These are phyloP conservation scores for Tulasnella sp. DNA, from an alignment of 768 basidiomycete genomes.

Conservation along the genomic window DNA sequence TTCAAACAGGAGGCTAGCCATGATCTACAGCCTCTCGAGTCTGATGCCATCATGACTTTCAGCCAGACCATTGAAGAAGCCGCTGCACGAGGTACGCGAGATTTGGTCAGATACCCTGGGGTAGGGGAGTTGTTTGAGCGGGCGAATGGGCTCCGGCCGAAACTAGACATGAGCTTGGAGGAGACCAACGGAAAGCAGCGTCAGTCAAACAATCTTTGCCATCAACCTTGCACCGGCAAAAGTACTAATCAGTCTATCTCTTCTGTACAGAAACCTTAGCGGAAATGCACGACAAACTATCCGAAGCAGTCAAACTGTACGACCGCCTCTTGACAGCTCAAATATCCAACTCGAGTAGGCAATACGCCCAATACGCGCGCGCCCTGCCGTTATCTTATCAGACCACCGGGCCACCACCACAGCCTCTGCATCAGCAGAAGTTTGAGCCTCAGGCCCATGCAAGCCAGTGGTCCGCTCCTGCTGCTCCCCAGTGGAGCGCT, in stretches of 20 bases:
- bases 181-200: slow-evolving; percentile 81
- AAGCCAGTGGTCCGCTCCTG: not conserved
- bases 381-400: slow-evolving; percentile 13
- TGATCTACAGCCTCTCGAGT: slow-evolving; percentile 72
- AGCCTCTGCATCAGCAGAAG: slow-evolving; percentile 6
- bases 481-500: not conserved
- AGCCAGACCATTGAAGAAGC: slow-evolving; percentile 82
- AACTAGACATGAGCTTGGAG: slow-evolving; percentile 71
- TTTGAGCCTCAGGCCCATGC: not conserved
- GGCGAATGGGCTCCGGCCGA: slow-evolving; percentile 65
- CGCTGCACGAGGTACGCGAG: slow-evolving; percentile 61
- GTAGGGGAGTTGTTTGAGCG: slow-evolving; percentile 78
- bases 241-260: not conserved
- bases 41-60: slow-evolving; percentile 81
- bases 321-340: slow-evolving; percentile 81
- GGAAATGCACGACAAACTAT: slow-evolving; percentile 92
- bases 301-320: slow-evolving; percentile 84
- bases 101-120: slow-evolving; percentile 71
- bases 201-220: slow-evolving; percentile 30
- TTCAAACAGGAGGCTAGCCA: slow-evolving; percentile 37
- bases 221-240: not conserved
- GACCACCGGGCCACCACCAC: slow-evolving; percentile 11
- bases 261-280: slow-evolving; percentile 55
- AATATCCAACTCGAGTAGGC: slow-evolving; percentile 60
- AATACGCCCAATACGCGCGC: slow-evolving; percentile 23